phyloP scores from a whole-genome alignment of 306 rosid genomes.

The Glycine tomentella region DNA sequence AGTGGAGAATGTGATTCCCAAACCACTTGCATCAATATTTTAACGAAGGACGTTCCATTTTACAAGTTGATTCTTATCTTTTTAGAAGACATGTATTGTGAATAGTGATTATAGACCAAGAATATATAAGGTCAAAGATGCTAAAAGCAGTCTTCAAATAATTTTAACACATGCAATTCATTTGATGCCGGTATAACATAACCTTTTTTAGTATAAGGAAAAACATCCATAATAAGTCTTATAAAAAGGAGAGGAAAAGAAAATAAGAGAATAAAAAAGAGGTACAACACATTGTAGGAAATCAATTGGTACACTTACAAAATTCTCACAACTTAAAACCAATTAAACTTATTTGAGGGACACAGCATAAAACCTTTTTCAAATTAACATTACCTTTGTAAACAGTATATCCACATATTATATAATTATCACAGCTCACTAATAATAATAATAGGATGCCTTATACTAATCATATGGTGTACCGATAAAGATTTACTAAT shows the following conservation, averaged over 20 bases:
- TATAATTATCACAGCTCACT: too few species aligned
- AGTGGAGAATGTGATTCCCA: conserved; percentile 8
- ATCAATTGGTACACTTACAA: not conserved
- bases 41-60: not conserved
- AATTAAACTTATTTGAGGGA: not conserved
- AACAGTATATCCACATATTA: too few species aligned
- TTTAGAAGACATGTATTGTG: not conserved
- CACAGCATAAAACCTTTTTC: not conserved
- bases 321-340: not conserved
- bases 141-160: not conserved
- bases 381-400: not conserved
- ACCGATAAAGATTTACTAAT: not conserved
- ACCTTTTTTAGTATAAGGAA: not conserved
- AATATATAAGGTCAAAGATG: not conserved
- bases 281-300: not conserved
- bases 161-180: not conserved
- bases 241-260: not conserved
- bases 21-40: conserved; percentile 8
- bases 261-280: not conserved
- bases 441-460: not conserved
- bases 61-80: not conserved
- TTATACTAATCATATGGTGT: not conserved
- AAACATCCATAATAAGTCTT: not conserved
- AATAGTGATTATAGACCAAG: not conserved
- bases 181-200: not conserved